These are phyloP conservation scores for Rhodotorula graminis DNA, from an alignment of 768 basidiomycete species.

Conservation along the genomic window DNA sequence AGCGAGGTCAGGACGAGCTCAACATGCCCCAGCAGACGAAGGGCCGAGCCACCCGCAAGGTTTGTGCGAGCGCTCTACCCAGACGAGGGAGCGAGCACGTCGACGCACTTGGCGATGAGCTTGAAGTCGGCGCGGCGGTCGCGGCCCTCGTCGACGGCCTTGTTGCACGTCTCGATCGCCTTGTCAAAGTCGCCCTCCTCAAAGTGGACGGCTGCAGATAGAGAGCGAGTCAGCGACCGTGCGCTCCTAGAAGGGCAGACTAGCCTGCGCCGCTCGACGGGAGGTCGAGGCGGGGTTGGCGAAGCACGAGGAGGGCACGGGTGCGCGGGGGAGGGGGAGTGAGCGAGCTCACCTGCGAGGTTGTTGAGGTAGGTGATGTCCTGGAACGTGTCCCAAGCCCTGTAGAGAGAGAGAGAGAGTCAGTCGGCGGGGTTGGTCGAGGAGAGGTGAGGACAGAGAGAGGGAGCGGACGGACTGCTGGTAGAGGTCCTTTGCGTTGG, in stretches of 20 bases:
- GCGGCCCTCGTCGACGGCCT: conserved; percentile 93
- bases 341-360: conserved; percentile 59
- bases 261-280: neutral
- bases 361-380: conserved; percentile 93
- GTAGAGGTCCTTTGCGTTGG: conserved; percentile 68
- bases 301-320: neutral
- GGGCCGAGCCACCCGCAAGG: neutral
- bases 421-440: no score
- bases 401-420: conserved; percentile 34
- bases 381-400: conserved; percentile 90
- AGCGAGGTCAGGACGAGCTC: no score
- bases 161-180: conserved; percentile 83
- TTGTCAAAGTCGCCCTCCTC: conserved; percentile 89
- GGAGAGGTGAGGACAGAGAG: neutral
- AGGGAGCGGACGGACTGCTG: conserved; percentile 40
- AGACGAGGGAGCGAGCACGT: neutral
- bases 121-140: conserved; percentile 90
- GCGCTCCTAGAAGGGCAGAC: neutral
- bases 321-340: neutral
- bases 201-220: conserved; percentile 70
- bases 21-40: no score
- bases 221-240: neutral
- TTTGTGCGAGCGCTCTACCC: no score
- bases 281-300: no score
- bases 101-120: conserved; percentile 68